Evolutionary conservation across 495 filamentous ascomycete genomes (phyloP), one percentile per base, ranked within the genome.

Genomic region (Tuber indicum): DNA sequence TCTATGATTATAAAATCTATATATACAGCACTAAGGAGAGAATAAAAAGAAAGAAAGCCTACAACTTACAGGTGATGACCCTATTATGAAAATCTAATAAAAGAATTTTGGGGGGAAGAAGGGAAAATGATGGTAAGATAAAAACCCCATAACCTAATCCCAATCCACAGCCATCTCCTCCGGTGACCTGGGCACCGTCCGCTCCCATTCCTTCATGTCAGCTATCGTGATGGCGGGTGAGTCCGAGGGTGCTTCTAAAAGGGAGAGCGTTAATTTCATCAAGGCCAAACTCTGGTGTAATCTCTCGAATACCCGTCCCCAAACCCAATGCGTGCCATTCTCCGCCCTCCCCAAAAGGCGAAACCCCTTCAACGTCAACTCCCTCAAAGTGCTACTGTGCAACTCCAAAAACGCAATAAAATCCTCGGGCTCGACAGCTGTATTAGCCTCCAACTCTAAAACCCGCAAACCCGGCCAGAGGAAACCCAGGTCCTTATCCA

Each of bases 381-480:
- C 78, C n/a, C 72, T 71, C 45, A 80, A n/a, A 16, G 73, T 76
- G 49, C 21, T 36, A 39, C 62, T 39, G 62, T 80, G 78, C 21
- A 42, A n/a, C 73, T 23, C 72, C 36, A 80, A 39, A 73, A 80
- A 80, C 10, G 2, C 23, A 41, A 80, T 26, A 9, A 80, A 17
- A 46, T 73, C n/a, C 41, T n/a, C 58, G 75, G 73, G 0, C 21
- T 23, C 43, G 74, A 62, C 16, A n/a, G 73, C 21, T 42, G 73
- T 23, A 42, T 46, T 52, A 41, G 73, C 43, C 45, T 17, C 62
- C 58, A 80, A 73, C 8, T 80, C 78, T 19, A 80, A 41, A 39
- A 80, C 41, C 43, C 43, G 75, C 46, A 80, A 44, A 4, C 73
- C 36, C 32, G 77, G 78, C 78, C 78, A 80, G 73, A 79, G 23